Evolutionary conservation across 176 grass and related monocot genomes (phyloP).

Genomic region (Zea luxurians): DNA sequence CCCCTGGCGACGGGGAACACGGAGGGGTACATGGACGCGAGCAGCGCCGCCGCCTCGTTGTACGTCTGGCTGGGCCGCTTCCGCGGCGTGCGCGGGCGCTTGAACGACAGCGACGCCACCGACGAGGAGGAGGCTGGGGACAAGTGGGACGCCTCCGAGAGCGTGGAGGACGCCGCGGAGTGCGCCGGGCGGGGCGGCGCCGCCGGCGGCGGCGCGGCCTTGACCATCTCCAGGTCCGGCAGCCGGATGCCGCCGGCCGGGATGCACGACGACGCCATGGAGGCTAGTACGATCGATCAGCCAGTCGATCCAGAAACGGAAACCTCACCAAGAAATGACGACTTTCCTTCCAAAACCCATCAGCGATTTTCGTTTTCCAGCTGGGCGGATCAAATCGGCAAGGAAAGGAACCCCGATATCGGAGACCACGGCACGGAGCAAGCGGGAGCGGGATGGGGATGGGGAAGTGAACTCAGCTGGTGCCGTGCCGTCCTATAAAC

Average conservation of each 20-base stretch:
- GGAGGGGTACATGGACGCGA: conserved; percentile 78
- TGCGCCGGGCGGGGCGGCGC: conserved; percentile 41
- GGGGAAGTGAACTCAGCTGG: background rate
- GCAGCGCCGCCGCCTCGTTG: conserved; percentile 88
- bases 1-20: conserved; percentile 56
- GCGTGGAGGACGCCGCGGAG: conserved; percentile 61
- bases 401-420: conserved; percentile 2
- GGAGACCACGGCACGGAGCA: background rate
- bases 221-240: conserved; percentile 86
- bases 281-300: background rate
- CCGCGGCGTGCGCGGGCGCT: conserved; percentile 70
- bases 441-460: background rate
- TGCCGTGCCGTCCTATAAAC: conserved; percentile 6
- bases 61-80: conserved; percentile 91
- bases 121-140: conserved; percentile 31
- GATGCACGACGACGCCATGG: conserved; percentile 75
- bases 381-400: background rate
- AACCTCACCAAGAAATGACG: background rate
- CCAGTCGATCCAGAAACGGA: background rate
- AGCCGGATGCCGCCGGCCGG: conserved; percentile 56
- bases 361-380: background rate
- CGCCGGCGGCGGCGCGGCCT: conserved; percentile 24
- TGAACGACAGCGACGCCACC: conserved; percentile 63
- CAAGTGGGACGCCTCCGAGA: conserved; percentile 49
- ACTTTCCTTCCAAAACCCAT: background rate